Base-by-base conservation (phyloP, 768 basidiomycete species). In the Piloderma croceum region DNA sequence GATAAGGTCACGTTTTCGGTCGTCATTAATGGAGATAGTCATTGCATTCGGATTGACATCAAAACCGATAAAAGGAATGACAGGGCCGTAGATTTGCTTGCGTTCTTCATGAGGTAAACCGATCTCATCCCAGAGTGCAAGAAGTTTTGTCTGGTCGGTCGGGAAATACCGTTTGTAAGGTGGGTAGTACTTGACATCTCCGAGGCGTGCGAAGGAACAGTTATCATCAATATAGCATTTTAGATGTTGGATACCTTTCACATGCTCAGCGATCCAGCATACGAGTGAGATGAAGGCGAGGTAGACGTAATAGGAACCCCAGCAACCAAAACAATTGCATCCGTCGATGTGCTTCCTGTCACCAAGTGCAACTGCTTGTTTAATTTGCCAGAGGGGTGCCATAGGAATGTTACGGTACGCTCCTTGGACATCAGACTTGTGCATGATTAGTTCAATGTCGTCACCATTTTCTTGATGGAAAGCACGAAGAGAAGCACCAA, bases 201-300 rank as follows among this genome's bases (percentile, higher is more conserved):
- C 33, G 18, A 38, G 34, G 13, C 29, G 18, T 17, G 45, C 51
- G 31, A 38, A 39, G 5, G 42, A 24, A 24, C 51, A 63, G 2
- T 38, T 41, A 36, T 65, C 58, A 24, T 65, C 54, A 0, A 65
- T n/a, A n/a, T n/a, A n/a, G n/a, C n/a, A n/a, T n/a, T n/a, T n/a
- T n/a, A n/a, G n/a, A n/a, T n/a, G n/a, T 50, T 34, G 63, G 65
- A 66, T 48, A 0, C 27, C 11, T 0, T 27, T 21, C 1, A 56
- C 32, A 23, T 49, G 9, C 51, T 34, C 3, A 46, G 52, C 0
- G 53, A n/a, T 20, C 47, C 46, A 0, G 31, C 7, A n/a, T n/a
- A n/a, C n/a, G n/a, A n/a, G n/a, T n/a, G n/a, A n/a, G n/a, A n/a
- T n/a, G n/a, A n/a, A n/a, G 4, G 61, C 43, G 3, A 41, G 15